A percentile compares a stretch with the other conserved stretches of the same genome.
These are phyloP conservation scores for Didymella keratinophila DNA, from an alignment of 2,329 filamentous ascomycete genomes.

Conservation along the genomic window DNA sequence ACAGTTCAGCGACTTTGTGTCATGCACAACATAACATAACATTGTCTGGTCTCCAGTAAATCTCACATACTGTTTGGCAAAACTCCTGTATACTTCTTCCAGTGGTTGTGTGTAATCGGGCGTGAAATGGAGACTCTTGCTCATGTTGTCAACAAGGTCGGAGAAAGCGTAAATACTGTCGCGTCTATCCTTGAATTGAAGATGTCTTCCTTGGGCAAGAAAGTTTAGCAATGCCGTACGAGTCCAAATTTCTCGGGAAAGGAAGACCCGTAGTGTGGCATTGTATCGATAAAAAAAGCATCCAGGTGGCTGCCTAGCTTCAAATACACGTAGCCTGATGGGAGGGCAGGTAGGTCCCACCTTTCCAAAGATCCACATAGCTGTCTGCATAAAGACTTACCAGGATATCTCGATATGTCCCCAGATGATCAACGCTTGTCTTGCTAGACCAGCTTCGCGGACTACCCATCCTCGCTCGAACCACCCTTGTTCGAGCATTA, in stretches of 20 bases:
- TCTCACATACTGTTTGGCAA: neutral
- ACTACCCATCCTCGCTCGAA: neutral
- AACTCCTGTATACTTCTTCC: neutral
- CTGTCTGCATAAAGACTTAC: neutral
- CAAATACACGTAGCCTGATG: neutral
- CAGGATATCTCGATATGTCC: neutral
- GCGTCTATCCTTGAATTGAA: neutral
- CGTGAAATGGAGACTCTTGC: neutral
- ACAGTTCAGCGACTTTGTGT: neutral
- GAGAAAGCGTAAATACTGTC: neutral
- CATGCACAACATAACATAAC: neutral
- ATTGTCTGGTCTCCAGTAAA: neutral
- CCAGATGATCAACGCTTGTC: neutral
- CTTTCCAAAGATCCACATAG: neutral
- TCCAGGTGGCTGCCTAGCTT: neutral
- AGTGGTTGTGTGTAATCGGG: neutral
- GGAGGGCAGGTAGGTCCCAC: neutral
- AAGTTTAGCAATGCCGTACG: neutral
- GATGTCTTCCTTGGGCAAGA: neutral
- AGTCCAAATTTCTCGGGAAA: rapidly evolving
- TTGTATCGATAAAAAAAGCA: neutral
- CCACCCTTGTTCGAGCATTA: neutral
- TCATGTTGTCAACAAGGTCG: neutral
- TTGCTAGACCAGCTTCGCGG: neutral
- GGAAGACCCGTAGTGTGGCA: neutral